Evolutionary conservation across 2,329 filamentous ascomycete species (phyloP).

Genomic region (Tolypocladium pustulatum): DNA sequence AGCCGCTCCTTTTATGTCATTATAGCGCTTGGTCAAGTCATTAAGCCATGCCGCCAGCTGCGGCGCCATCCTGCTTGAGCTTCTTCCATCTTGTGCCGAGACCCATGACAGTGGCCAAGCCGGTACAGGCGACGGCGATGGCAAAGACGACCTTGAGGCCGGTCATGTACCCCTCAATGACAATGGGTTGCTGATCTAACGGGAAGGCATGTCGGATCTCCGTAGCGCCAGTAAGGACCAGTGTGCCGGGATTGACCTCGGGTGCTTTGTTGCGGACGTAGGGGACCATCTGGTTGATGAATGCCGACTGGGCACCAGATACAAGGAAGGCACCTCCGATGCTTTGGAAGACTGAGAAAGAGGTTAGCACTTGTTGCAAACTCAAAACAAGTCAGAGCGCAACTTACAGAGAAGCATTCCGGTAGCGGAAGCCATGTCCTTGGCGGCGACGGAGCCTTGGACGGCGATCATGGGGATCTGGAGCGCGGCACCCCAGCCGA

Average conservation of each 20-base stretch:
- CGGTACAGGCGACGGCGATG: constrained; percentile 38
- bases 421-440: constrained; percentile 35
- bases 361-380: constrained; percentile 6
- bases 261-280: constrained; percentile 23
- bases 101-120: constrained; percentile 24
- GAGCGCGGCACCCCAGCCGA: not conserved
- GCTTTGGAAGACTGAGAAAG: constrained; percentile 30
- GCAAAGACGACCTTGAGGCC: constrained; percentile 54
- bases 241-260: constrained; percentile 20
- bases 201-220: constrained; percentile 43
- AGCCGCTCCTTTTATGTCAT: not conserved
- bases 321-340: constrained; percentile 40
- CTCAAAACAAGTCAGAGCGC: not conserved
- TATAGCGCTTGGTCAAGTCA: not conserved
- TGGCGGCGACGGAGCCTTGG: constrained; percentile 19
- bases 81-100: constrained; percentile 27
- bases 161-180: constrained; percentile 52
- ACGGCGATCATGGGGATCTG: not conserved
- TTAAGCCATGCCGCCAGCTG: constrained; percentile 19
- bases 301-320: constrained; percentile 35
- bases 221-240: constrained; percentile 38
- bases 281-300: constrained; percentile 32
- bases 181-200: constrained; percentile 33
- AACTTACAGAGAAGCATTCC: constrained; percentile 33
- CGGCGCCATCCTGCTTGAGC: constrained; percentile 19